Evolutionary conservation across 495 filamentous ascomycete genomes (phyloP), one percentile per base, ranked within the genome.

Genomic region (Cenococcum geophilum): DNA sequence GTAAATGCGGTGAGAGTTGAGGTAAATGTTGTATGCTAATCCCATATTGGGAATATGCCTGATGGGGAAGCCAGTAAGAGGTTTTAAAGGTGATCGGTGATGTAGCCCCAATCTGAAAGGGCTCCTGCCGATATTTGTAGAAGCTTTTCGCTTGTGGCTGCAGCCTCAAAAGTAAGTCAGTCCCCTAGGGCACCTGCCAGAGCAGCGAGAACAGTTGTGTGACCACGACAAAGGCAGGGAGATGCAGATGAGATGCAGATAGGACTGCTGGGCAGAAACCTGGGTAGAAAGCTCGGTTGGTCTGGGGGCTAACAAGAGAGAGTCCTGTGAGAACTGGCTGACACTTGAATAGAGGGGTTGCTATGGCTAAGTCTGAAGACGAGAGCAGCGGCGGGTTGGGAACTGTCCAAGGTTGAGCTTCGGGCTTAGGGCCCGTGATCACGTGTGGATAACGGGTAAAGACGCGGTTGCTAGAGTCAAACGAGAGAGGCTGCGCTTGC

Each of bases 1-100:
- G 71, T 95, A 97, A 73, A 98, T 92, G 74, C 88, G 88, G 75
- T 79, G 82, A 68, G 87, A 85, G 74, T 87, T 89, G 66, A 98
- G 86, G 76, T 98, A 98, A 66, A 91, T 83, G 79, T 97, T 97
- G 81, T 97, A 98, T 58, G 86, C 77, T 66, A 98, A 86, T 64
- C 93, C 93, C 93, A 98, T 98, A 59, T 57, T 58, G 52, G 61
- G 42, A 27, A 45, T 34, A 20, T 49, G 11, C 14, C 48, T 32
- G 21, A n/a, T 18, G 20, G 18, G 34, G 32, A 56, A 6, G 36
- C 36, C 53, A 56, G 53, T 21, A 40, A 32, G 8, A 1, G 23
- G 18, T 8, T 8, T 20, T 16, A 25, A 11, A 27, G 22, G 27
- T 27, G 49, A 23, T 45, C 4, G 40, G 0, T 52, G 49, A 25